Evolutionary conservation across 257 asterid species (phyloP).

Genomic region (Voacanga thouarsii): DNA sequence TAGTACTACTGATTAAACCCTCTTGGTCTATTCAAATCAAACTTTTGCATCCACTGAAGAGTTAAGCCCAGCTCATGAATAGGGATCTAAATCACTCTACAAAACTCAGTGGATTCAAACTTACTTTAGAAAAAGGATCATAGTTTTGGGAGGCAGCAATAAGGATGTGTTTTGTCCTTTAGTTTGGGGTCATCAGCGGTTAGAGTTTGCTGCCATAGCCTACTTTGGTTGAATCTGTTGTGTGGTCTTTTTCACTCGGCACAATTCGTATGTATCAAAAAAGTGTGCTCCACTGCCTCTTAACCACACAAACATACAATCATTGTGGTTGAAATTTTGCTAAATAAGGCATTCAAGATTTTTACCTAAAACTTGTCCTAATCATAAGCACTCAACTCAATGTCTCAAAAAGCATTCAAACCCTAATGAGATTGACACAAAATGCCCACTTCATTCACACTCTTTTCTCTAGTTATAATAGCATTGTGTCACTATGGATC

Average conservation of each 20-base stretch:
- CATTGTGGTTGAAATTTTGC: constrained; percentile 19
- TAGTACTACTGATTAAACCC: not conserved
- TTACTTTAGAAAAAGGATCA: not conserved
- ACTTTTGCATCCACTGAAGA: constrained; percentile 7
- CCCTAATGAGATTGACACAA: not conserved
- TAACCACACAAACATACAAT: not conserved
- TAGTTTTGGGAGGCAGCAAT: not conserved
- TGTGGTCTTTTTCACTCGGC: not conserved
- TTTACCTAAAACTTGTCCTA: not conserved
- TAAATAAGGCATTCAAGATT: not conserved
- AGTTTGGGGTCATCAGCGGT: not conserved
- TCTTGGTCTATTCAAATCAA: not conserved
- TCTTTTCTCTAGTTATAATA: no score
- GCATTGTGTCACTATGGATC: no score
- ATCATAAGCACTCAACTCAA: constrained; percentile 5
- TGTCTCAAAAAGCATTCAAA: not conserved
- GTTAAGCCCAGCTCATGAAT: constrained; percentile 14
- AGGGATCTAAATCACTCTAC: not conserved
- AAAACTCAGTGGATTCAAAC: constrained; percentile 17
- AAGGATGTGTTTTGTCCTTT: constrained; percentile 9
- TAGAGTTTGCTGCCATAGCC: not conserved
- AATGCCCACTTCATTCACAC: no score
- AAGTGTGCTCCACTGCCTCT: not conserved
- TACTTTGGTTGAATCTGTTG: not conserved
- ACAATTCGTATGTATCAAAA: not conserved